Base-by-base conservation (phyloP, 2,329 filamentous ascomycete species). In the Calonectria pauciramosa region DNA sequence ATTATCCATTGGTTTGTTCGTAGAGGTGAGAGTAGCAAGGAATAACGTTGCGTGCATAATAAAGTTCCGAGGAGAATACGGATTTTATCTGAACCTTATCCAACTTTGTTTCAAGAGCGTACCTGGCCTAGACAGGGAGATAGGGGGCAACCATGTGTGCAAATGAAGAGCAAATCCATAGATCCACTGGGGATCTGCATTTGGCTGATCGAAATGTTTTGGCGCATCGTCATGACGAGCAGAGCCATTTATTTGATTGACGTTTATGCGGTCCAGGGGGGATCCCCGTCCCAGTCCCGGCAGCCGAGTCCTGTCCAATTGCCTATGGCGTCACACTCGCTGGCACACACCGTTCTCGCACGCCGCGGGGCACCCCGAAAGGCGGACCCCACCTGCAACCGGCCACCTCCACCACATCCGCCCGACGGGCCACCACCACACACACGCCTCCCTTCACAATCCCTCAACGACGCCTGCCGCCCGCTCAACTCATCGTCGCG, bases 351-450 rank as follows among this genome's bases (percentile, higher is more conserved):
- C 4, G 34, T 36, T n/a, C 3, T 47, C 41, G 18, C 44, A 23
- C 44, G 9, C 32, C 34, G 34, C 34, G 56, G 56, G 56, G 56
- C 32, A 28, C 32, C 13, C 32, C 32, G 34, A 60, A 26, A 41
- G 34, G 11, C 54, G 54, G 54, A 59, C 54, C 54, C 54, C 54
- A 59, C 54, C 30, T 20, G n/a, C 23, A 63, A 41, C 34, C 56
- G 56, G 56, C 56, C 56, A 63, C 56, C 56, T 63, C 56, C 56
- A 63, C 56, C 56, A 63, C 56, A 38, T 38, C 56, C 56, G 56
- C 34, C n/a, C 34, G 34, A 23, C 20, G 32, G 32, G 32, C 41
- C 38, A 41, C 36, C 34, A 36, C 34, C 7, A 32, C n/a, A 56
- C 52, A 18, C 16, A 14, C 28, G 0, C 14, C 4, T 11, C 5